Evolutionary conservation across 148 eudicot species (phyloP).

Genomic region (Euryodendron excelsum): DNA sequence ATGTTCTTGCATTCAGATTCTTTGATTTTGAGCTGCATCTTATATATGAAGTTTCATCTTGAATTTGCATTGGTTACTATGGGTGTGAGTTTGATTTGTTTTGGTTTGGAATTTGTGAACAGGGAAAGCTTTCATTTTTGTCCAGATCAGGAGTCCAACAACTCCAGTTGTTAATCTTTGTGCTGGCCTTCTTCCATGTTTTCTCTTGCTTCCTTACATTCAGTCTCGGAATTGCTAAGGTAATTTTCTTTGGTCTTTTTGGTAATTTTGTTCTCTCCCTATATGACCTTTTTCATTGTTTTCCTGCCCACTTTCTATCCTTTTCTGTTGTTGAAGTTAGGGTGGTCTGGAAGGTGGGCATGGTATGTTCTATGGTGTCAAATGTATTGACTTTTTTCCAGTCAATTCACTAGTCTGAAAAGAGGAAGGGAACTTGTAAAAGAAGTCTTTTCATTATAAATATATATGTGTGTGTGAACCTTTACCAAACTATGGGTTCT

Average conservation of each 20-base stretch:
- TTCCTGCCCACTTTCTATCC: not conserved
- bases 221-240: constrained; percentile 37
- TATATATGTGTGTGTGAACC: too few relatives aligned
- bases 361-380: not conserved
- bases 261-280: not conserved
- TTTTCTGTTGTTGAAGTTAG: not conserved
- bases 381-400: not conserved
- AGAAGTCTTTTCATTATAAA: not conserved
- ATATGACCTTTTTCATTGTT: not conserved
- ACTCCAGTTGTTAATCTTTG: constrained; percentile 35
- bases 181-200: constrained; percentile 17
- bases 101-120: not conserved
- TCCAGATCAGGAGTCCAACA: constrained; percentile 41
- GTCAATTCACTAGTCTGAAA: not conserved
- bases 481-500: constrained; percentile 1
- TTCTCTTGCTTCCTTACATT: constrained; percentile 13
- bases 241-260: constrained; percentile 3
- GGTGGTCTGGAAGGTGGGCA: not conserved
- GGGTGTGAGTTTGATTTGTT: not conserved
- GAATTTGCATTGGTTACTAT: not conserved
- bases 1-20: not conserved
- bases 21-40: too few relatives aligned
- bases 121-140: constrained; percentile 43
- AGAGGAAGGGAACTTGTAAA: constrained; percentile 8
- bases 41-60: not conserved